Percentiles rank a stretch among this genome's conserved stretches.
Conservation (phyloP, 371 early-diverging fungal genomes). For the Mortierella sp. region DNA sequence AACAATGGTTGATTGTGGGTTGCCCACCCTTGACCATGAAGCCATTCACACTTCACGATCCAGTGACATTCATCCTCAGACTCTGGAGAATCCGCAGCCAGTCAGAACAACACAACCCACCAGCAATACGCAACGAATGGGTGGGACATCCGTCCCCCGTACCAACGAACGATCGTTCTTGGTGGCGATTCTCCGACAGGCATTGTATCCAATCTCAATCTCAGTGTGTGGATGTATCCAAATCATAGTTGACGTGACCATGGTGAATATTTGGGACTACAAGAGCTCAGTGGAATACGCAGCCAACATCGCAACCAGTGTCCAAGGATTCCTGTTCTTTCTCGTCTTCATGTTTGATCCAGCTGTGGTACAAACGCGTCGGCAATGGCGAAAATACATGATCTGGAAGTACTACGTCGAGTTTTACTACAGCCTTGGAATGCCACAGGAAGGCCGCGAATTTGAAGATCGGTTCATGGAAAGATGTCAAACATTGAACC, state of each 20-base stretch:
- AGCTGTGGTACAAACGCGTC: constrained; percentile 39
- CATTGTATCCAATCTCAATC: constrained; percentile 46
- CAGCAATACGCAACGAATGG: not conserved
- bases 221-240: constrained; percentile 43
- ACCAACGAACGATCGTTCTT: constrained; percentile 23
- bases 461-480: constrained; percentile 34
- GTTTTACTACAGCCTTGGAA: constrained; percentile 47
- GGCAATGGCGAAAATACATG: constrained; percentile 36
- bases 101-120: not conserved
- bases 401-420: constrained; percentile 50
- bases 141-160: not conserved
- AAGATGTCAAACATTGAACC: constrained; percentile 18
- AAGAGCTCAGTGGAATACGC: constrained; percentile 10
- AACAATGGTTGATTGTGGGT: too few relatives aligned
- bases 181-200: constrained; percentile 45
- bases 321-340: constrained; percentile 51
- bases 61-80: not conserved
- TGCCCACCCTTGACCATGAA: not conserved
- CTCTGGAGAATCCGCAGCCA: not conserved
- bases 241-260: constrained; percentile 41
- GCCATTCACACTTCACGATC: not conserved
- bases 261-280: not conserved
- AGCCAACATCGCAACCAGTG: constrained; percentile 28
- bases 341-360: constrained; percentile 48
- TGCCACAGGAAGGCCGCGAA: constrained; percentile 42